Conservation (phyloP, 495 filamentous ascomycete species). For the Xylaria grammica region DNA sequence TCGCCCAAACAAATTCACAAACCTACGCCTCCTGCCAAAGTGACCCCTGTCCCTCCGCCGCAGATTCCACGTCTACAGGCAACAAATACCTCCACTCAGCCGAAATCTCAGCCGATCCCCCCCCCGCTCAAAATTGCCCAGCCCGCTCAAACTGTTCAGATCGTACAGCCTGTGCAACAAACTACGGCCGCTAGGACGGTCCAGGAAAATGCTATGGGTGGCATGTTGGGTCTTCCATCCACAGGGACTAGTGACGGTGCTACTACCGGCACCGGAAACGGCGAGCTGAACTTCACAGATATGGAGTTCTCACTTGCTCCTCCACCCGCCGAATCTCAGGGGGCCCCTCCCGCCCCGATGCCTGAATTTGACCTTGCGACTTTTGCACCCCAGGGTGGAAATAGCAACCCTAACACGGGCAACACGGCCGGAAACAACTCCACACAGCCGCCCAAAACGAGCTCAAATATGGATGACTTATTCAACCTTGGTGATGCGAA, state of each 20-base stretch:
- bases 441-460: conserved; percentile 33
- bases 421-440: conserved; percentile 19
- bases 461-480: conserved; percentile 41
- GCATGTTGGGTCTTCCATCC: conserved; percentile 21
- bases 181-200: conserved; percentile 22
- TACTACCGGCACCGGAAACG: conserved; percentile 19
- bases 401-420: conserved; percentile 24
- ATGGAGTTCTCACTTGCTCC: conserved; percentile 53
- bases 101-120: conserved; percentile 24
- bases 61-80: conserved; percentile 40
- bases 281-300: conserved; percentile 44
- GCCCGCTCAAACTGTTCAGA: conserved; percentile 6
- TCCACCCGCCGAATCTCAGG: conserved; percentile 32
- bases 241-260: conserved; percentile 16
- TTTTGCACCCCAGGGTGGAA: conserved; percentile 31
- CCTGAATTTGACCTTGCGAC: conserved; percentile 38
- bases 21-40: conserved; percentile 40
- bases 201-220: conserved; percentile 25
- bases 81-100: conserved; percentile 25
- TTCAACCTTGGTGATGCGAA: conserved; percentile 41
- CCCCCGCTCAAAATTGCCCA: conserved; percentile 24
- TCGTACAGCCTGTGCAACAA: conserved; percentile 9
- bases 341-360: conserved; percentile 33
- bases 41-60: conserved; percentile 40
- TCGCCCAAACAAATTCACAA: conserved; percentile 34